Base-by-base conservation (phyloP, 768 basidiomycete species). In the Dendrothele bispora region DNA sequence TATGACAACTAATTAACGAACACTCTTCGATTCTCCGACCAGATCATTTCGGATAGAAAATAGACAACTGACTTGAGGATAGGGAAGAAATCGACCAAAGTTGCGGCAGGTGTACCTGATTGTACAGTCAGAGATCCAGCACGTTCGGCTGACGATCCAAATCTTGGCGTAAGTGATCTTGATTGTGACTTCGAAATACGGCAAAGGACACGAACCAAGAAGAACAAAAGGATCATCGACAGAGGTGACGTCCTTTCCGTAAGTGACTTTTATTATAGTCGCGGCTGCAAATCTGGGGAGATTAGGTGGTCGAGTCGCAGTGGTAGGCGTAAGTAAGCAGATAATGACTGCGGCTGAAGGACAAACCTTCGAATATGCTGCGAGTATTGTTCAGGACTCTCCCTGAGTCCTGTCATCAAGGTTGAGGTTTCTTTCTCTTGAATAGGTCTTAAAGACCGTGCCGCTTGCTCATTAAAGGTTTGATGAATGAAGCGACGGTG, bases 401-500 rank as follows among this genome's bases (percentile, higher is more conserved):
- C 56, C 3, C 69, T 61, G 46, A 79, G 44, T 35, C 63, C 66
- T 36, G 72, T 67, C 43, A 79, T 63, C 40, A 77, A 63, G n/a
- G 62, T 64, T n/a, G 69, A 51, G 7, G 65, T 62, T 53, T 75
- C 74, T 59, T 69, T 68, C 53, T 68, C 61, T 53, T 77, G 75
- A 5, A 78, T 59, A 25, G 73, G 70, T 21, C 62, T 67, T 52
- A 74, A 69, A 43, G 59, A 58, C 45, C 58, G 41, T n/a, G 69
- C 57, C 14, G 72, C 70, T 48, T 66, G 64, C 39, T 70, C 68
- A 57, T 78, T 78, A 56, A 79, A 79, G 25, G 66, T 62, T 51
- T 74, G 68, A 43, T 78, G 74, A 35, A 78, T 73, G 54, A 74
- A 76, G 14, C 76, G 73, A 39, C 76, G 71, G 57, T 79, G 77